Base-by-base conservation (phyloP, 2,329 filamentous ascomycete genomes). In the Camillea tinctor region DNA sequence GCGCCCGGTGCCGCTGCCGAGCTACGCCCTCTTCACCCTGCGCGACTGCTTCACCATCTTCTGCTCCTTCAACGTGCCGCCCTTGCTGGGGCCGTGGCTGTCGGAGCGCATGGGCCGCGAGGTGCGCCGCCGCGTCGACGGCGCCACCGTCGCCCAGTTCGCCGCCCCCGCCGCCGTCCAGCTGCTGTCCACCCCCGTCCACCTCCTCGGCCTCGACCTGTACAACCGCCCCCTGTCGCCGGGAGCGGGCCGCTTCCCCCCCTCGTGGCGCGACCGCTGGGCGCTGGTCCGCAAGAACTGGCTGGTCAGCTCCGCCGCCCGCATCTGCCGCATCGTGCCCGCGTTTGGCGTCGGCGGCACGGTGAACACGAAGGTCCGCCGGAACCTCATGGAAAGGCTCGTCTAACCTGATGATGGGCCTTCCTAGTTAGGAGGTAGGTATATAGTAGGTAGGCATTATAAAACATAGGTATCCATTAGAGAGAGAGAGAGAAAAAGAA, bases 11-110 rank as follows among this genome's bases (percentile, higher is more conserved):
- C 88, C 91, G 0, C 76, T 86, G 30, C 80, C 89, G 1, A 91
- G 88, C 8, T 95, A 93, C 76, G 79, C 82, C 0, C 85, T 97
- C 59, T 97, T 97, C 80, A 88, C 91, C 2, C 72, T 89, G 58
- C 87, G 93, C 68, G 93, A 97, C 77, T 92, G 89, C 76, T 78
- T 96, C 63, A 97, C 93, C 55, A 93, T 97, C 69, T 96, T 96
- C 74, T 92, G 92, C 4, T 91, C 87, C 13, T 98, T 97, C 83
- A 97, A 97, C 73, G 79, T 97, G 1, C 94, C 94, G 0, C 85
- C 91, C 0, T 71, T 95, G 1, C 80, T 97, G 9, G 91, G 91
- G 0, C 92, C 92, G 0, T 75, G 79, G 5, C 78, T 97, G 20
- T 84, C 82, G 15, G 76, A 82, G 19, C 79, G 80, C 24, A 71